Evolutionary conservation across 169 alveolate genomes (phyloP), one percentile per base, ranked within the genome.

Genomic region (Cryptosporidium felis): DNA sequence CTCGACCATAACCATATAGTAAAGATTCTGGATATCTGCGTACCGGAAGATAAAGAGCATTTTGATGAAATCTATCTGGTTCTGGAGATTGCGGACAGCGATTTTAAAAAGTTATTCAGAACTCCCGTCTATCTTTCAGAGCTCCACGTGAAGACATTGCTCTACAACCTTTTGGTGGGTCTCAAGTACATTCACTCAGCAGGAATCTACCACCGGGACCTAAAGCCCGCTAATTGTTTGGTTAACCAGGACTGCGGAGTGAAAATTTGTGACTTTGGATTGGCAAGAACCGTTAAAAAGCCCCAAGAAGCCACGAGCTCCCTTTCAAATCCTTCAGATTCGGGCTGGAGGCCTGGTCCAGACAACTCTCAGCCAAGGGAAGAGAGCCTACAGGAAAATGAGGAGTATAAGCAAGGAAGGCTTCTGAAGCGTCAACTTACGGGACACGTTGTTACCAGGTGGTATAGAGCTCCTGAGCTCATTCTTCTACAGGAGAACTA

Each of bases 391-490:
- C 53, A 23, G 10, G 85, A 49, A 3, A 74, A 18, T n/a, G 85
- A 40, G 9, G 67, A 49, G 5, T 56, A 40, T 9, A 36, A 38
- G 5, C 85, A 49, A 38, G 74, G 66, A 23, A 49, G 85, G 8
- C 56, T 53, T 89, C 79, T 93, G 60, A 95, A 95, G 66, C 89
- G 98, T 81, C 99, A 96, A 81, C 92, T 98, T 79, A 97, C 99
- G 16, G 98, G 98, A n/a, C 99, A 97, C 82, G 99, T 97, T 23
- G 99, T 97, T 14, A 96, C 99, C 6, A 93, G 99, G 67, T 98
- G 99, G 99, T 98, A 98, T 82, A 89, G 99, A 41, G 99, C 99
- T 1, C 99, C 99, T n/a, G 99, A 98, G 92, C 93, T 97, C 28
- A 97, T 98, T 61, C 85, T 97, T 56, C 89, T 97, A 59, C 99